Base-by-base conservation (phyloP, 352 stramenopile species). In the Globisporangium yorkense region DNA sequence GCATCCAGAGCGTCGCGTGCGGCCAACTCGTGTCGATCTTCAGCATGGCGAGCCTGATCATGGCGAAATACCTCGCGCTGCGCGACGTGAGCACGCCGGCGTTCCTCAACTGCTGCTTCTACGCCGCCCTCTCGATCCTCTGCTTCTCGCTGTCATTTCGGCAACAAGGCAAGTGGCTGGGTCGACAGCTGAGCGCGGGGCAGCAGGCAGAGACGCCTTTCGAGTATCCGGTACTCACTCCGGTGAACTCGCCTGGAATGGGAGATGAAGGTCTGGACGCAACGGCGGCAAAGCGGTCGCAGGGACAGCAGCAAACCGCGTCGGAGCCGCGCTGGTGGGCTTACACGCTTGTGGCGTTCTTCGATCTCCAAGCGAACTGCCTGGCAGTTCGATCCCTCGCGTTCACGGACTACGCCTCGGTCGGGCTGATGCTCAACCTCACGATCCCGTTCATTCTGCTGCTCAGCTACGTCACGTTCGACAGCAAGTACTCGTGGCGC, bases 1-100 rank as follows among this genome's bases (percentile, higher is more conserved):
- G 51, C 6, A 21, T 53, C 39, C 62, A 67, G 43, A 68, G 63
- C 63, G 65, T 76, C 41, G 31, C 63, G 29, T 72, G 54, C 48
- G 74, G 74, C n/a, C 74, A 81, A 63, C 61, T 70, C 29, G 69
- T 84, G 33, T 71, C 71, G 33, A 37, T 84, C 2, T 76, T 73
- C 47, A 72, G 71, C 57, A 59, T 79, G 51, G 55, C 66, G 29
- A 64, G 63, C 12, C 59, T 75, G 5, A 51, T 84, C 24, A 70
- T 74, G 52, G 67, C 64, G 53, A 77, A 79, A 57, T 67, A 68
- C 46, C 67, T 84, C 24, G 48, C 51, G 21, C 55, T 62, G n/a
- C 64, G 59, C 33, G 51, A 57, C 35, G 62, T 72, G 15, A 68
- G 53, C 35, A 54, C 65, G 21, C 69, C 74, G 4, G 56, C 69